These are phyloP conservation scores for Candida odintsovae DNA, from an alignment of 805 yeast genomes.

Conservation along the genomic window DNA sequence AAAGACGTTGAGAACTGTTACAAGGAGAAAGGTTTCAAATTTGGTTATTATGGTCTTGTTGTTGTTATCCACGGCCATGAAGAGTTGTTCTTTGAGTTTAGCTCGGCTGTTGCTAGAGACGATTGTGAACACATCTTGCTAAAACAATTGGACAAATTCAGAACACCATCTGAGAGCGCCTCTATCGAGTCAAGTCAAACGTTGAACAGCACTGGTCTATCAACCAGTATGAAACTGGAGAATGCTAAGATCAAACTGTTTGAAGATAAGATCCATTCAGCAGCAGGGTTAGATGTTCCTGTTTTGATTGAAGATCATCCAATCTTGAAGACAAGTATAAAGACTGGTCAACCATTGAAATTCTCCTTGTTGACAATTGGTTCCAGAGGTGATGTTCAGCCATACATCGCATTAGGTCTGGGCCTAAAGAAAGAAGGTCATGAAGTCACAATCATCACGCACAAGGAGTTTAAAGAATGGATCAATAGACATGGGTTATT, in stretches of 20 bases:
- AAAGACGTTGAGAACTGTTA: conserved; percentile 64
- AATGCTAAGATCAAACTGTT: conserved; percentile 59
- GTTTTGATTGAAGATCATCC: conserved; percentile 65
- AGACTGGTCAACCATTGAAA: conserved; percentile 48
- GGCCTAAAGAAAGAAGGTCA: conserved; percentile 82
- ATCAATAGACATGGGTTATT: conserved; percentile 58
- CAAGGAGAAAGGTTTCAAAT: conserved; percentile 61
- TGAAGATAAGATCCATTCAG: conserved; percentile 58
- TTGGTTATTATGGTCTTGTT: conserved; percentile 67
- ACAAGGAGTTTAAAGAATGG: conserved; percentile 75
- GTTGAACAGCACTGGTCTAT: conserved; percentile 11
- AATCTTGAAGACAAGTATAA: conserved; percentile 40
- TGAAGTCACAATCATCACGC: conserved; percentile 78
- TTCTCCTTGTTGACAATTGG: conserved; percentile 84
- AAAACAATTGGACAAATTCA: conserved; percentile 37
- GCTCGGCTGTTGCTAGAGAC: conserved; percentile 57
- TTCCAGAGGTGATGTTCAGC: conserved; percentile 95
- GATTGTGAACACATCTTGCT: conserved; percentile 59
- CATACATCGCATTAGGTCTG: conserved; percentile 84
- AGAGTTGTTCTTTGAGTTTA: conserved; percentile 72
- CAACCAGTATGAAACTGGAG: conserved; percentile 29
- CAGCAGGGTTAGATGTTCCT: conserved; percentile 62
- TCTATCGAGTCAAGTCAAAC: conserved; percentile 4
- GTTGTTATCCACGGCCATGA: conserved; percentile 69
- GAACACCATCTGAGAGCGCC: conserved; percentile 7